These are phyloP conservation scores for Mycena maculata DNA, from an alignment of 768 basidiomycete genomes.

Conservation along the genomic window DNA sequence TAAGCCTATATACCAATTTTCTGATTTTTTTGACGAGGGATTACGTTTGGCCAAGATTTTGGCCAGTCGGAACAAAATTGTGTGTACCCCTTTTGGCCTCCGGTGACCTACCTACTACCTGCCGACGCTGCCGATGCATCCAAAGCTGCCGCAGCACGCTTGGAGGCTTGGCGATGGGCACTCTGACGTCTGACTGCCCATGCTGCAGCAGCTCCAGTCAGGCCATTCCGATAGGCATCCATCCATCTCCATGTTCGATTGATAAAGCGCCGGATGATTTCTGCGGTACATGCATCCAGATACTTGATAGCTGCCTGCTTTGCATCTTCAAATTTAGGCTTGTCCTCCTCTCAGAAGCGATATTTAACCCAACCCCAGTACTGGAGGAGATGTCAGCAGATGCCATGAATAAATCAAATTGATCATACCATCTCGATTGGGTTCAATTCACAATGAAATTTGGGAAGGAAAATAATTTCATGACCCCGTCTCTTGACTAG, in stretches of 20 bases:
- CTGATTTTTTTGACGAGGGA: slow-evolving; percentile 25
- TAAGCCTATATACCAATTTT: slow-evolving; percentile 28
- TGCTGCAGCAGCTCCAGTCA: slow-evolving; percentile 43
- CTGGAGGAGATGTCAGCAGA: slow-evolving; percentile 19
- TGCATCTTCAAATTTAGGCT: slow-evolving; percentile 16
- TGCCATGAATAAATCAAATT: slow-evolving; percentile 1
- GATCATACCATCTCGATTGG: neutral
- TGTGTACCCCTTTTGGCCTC: slow-evolving; percentile 3
- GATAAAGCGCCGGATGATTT: slow-evolving; percentile 42
- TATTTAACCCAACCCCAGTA: slow-evolving; percentile 40
- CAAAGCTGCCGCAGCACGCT: slow-evolving; percentile 37
- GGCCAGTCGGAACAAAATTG: slow-evolving; percentile 1
- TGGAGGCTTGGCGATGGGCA: slow-evolving; percentile 2
- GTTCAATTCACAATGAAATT: too few species aligned
- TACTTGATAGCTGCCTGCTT: slow-evolving; percentile 33
- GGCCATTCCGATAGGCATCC: slow-evolving; percentile 40
- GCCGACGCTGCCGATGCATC: slow-evolving; percentile 33
- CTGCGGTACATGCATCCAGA: slow-evolving; percentile 44
- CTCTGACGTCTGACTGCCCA: slow-evolving; percentile 47
- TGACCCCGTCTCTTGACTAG: too few species aligned
- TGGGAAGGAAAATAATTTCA: too few species aligned
- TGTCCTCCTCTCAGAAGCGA: slow-evolving; percentile 32
- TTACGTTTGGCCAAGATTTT: slow-evolving; percentile 33
- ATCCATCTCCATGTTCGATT: slow-evolving; percentile 41
- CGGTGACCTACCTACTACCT: neutral